Percentiles rank a stretch among this genome's conserved stretches.
Evolutionary conservation across 352 stramenopile genomes (phyloP).

Genomic region (Phytopythium ostracodes): DNA sequence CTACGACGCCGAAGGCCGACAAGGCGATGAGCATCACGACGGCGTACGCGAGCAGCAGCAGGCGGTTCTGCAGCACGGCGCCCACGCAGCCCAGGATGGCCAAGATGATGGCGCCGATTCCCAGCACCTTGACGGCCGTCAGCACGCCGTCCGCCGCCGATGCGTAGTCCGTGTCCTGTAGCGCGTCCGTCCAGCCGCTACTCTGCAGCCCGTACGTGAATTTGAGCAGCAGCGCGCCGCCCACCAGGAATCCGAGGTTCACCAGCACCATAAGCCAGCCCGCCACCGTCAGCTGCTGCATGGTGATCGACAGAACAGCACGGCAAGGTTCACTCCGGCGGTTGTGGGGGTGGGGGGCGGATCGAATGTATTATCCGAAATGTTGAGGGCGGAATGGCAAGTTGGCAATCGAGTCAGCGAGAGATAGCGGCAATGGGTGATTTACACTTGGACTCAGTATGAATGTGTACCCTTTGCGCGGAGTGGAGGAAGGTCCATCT

Average conservation of each 20-base stretch:
- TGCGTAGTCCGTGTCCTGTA: constrained; percentile 71
- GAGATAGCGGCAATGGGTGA: no score
- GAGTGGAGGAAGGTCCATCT: no score
- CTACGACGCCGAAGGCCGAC: constrained; percentile 70
- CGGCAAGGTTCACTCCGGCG: no score
- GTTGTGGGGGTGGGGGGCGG: no score
- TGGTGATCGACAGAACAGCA: background rate
- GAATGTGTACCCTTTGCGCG: no score
- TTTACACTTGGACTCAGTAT: no score
- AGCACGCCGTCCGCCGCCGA: constrained; percentile 35
- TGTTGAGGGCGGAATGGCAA: no score
- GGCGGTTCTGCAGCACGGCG: constrained; percentile 56
- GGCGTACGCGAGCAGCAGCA: constrained; percentile 71
- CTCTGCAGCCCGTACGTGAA: constrained; percentile 50
- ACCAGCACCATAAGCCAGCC: constrained; percentile 65
- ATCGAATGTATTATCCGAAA: no score
- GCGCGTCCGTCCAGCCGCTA: constrained; percentile 72
- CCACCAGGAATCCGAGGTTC: constrained; percentile 69
- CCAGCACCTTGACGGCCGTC: constrained; percentile 47
- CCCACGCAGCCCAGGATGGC: constrained; percentile 63
- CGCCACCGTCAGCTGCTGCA: constrained; percentile 34
- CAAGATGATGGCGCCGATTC: constrained; percentile 46
- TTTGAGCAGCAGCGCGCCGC: constrained; percentile 57
- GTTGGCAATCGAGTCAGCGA: no score
- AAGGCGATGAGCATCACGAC: constrained; percentile 65